Conservation (phyloP, 1,284 basidiomycete species). For the Rhodotorula sp. region DNA sequence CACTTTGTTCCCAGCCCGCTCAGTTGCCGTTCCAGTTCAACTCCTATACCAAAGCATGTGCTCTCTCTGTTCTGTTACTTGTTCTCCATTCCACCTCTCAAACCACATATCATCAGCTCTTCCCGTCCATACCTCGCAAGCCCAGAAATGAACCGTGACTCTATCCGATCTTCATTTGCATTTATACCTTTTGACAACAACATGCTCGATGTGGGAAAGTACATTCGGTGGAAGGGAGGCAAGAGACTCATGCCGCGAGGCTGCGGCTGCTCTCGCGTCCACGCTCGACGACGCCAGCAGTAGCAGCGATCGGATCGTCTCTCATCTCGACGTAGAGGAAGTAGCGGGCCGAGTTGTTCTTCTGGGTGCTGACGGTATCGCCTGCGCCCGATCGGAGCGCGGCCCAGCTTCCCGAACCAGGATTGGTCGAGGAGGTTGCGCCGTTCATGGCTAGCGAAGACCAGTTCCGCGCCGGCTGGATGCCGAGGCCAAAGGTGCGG, state of each 20-base stretch:
- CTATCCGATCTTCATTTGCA: background rate
- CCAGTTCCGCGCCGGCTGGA: conserved; percentile 26
- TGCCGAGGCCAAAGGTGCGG: conserved; percentile 21
- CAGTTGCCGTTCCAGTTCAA: too few relatives aligned
- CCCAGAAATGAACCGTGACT: too few relatives aligned
- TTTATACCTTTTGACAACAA: background rate
- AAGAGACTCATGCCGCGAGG: background rate
- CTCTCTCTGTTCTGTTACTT: too few relatives aligned
- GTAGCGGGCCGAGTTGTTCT: conserved; percentile 13
- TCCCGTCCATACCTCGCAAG: too few relatives aligned
- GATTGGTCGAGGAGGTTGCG: background rate
- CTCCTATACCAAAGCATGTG: too few relatives aligned
- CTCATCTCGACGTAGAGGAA: conserved; percentile 25
- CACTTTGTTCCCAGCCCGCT: too few relatives aligned
- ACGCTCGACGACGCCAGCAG: background rate
- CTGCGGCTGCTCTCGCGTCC: background rate
- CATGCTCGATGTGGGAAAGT: too few relatives aligned
- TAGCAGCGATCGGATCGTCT: background rate
- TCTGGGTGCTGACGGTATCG: conserved; percentile 1
- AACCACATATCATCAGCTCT: too few relatives aligned
- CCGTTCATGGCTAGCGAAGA: conserved; percentile 15
- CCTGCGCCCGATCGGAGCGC: background rate
- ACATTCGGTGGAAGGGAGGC: too few relatives aligned
- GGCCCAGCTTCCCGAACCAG: background rate
- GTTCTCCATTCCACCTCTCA: too few relatives aligned